phyloP scores from a whole-genome alignment of 2,329 filamentous ascomycete species.

The Monosporascus sp. region DNA sequence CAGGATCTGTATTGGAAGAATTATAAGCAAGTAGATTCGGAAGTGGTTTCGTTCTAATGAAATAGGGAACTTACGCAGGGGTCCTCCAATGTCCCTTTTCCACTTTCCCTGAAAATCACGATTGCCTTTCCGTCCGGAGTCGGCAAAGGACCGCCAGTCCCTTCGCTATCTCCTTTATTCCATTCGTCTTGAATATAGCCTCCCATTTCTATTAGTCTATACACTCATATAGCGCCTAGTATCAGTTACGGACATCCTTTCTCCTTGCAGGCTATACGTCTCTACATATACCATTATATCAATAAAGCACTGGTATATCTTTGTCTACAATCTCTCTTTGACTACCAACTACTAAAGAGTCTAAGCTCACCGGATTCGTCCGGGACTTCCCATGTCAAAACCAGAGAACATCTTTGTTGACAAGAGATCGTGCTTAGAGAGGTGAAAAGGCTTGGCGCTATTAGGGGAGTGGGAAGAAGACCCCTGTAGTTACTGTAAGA shows the following conservation, averaged over 20 bases:
- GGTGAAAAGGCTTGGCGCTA: too few species aligned
- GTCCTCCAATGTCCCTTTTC: neutral
- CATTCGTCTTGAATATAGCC: neutral
- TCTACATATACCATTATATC: too few species aligned
- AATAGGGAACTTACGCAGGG: neutral
- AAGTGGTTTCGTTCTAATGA: rapidly evolving
- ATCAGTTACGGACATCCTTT: neutral
- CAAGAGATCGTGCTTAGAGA: too few species aligned
- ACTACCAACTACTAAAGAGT: too few species aligned
- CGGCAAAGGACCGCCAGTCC: neutral
- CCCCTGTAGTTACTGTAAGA: too few species aligned
- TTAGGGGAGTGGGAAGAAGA: too few species aligned
- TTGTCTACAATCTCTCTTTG: too few species aligned
- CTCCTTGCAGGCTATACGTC: too few species aligned
- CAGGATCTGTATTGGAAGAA: neutral
- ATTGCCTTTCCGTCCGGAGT: neutral
- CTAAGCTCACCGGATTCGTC: too few species aligned
- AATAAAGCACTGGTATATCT: too few species aligned
- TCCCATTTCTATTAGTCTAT: neutral
- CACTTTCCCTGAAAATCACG: neutral
- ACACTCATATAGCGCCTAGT: neutral
- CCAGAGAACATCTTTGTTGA: too few species aligned
- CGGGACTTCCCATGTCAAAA: too few species aligned
- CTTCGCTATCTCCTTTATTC: neutral
- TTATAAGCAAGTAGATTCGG: neutral